Evolutionary conservation across 2,329 filamentous ascomycete species (phyloP).

Genomic region (Sporothrix humicola): DNA sequence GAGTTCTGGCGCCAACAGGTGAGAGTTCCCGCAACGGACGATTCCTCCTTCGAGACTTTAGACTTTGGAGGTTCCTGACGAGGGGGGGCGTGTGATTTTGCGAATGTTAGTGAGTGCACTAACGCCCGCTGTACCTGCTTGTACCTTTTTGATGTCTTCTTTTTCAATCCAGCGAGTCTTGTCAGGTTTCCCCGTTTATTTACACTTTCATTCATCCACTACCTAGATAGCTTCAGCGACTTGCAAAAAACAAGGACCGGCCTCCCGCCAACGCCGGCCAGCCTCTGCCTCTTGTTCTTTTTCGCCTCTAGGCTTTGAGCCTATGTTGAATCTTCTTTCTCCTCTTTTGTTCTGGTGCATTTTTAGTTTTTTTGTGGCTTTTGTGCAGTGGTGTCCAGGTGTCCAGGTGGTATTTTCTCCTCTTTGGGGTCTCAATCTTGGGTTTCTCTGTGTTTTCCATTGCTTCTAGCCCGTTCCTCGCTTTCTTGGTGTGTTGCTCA

Average conservation of each 20-base stretch:
- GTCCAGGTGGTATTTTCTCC: conserved; percentile 4
- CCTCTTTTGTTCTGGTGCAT: background rate
- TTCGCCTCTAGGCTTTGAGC: background rate
- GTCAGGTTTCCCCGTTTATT: background rate
- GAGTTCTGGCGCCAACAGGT: background rate
- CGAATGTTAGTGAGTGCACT: background rate
- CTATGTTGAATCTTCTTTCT: background rate
- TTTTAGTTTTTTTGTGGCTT: too few species aligned
- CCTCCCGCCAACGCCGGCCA: too few species aligned
- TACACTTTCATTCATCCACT: background rate
- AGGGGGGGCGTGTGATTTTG: background rate
- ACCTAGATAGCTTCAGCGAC: background rate
- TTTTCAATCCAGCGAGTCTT: background rate
- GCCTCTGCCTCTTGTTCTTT: background rate
- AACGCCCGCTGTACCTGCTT: conserved; percentile 3
- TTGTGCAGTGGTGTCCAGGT: too few species aligned
- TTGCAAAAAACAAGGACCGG: background rate
- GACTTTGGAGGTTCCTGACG: too few species aligned
- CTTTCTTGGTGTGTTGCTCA: background rate
- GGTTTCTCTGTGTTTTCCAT: background rate
- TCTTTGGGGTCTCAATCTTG: conserved; percentile 1
- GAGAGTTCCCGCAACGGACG: background rate
- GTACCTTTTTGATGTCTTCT: background rate
- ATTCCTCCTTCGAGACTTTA: background rate
- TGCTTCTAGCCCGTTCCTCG: background rate